These are phyloP conservation scores for Batrachochytrium dendrobatidis DNA, from an alignment of 371 early-diverging fungal species.

Conservation along the genomic window DNA sequence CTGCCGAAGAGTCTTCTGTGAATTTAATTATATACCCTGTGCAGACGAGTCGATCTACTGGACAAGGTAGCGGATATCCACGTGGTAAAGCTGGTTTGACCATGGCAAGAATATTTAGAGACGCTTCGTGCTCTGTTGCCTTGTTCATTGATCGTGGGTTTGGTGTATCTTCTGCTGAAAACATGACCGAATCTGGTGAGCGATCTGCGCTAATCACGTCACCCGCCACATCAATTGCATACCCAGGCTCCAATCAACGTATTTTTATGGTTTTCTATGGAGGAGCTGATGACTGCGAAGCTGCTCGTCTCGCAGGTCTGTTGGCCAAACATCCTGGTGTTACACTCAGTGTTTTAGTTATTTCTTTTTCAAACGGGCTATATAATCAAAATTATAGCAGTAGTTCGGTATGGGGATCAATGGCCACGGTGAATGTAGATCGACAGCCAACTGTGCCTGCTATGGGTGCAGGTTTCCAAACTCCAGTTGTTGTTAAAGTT, in stretches of 20 bases:
- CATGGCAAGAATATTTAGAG: slow-evolving; percentile 31
- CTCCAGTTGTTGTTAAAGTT: too few species aligned
- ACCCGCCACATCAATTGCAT: too few species aligned
- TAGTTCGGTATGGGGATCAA: too few species aligned
- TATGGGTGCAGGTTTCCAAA: too few species aligned
- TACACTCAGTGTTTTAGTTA: slow-evolving; percentile 9
- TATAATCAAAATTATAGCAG: too few species aligned
- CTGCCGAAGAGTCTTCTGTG: slow-evolving; percentile 28
- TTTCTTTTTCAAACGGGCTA: too few species aligned
- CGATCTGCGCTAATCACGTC: slow-evolving; percentile 9
- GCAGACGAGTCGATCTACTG: slow-evolving; percentile 3
- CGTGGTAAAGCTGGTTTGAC: slow-evolving; percentile 35
- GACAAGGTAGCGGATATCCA: too few species aligned
- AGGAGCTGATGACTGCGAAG: slow-evolving; percentile 55
- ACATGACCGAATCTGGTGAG: slow-evolving; percentile 4
- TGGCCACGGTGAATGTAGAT: neutral
- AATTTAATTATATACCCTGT: slow-evolving; percentile 26
- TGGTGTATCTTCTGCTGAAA: slow-evolving; percentile 25
- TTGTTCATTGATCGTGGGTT: slow-evolving; percentile 71
- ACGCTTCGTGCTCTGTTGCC: slow-evolving; percentile 38
- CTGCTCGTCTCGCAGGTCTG: slow-evolving; percentile 13
- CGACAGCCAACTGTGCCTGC: too few species aligned
- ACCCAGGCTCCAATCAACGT: slow-evolving; percentile 10
- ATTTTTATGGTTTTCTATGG: slow-evolving; percentile 54
- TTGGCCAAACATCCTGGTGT: slow-evolving; percentile 13